Evolutionary conservation across 352 stramenopile genomes (phyloP), one percentile per base, ranked within the genome.

Genomic region (Halophytophthora polymorphica): DNA sequence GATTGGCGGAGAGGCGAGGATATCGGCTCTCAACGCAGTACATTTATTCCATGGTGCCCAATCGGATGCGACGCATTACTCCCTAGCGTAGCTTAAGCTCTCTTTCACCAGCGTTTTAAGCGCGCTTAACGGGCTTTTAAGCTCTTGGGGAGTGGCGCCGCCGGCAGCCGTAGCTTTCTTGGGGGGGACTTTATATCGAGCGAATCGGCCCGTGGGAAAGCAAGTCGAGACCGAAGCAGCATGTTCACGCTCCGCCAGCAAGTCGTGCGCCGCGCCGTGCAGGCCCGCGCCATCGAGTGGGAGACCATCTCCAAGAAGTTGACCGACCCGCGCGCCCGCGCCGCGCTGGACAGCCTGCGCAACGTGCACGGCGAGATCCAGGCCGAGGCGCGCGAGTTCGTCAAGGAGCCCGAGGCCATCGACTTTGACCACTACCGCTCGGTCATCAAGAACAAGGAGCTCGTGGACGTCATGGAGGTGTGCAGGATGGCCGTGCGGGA

Each of bases 401-500:
- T 90, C 25, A 83, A 87, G 58, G 83, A 90, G 62, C 83, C 83
- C 7, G 77, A 93, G 58, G 61, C 80, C 29, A 93, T 93, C 53
- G 81, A 90, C 77, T 93, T 93, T 60, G 79, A 84, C 40, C 81
- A 93, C 73, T 93, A 93, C 70, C 81, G 79, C 61, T 86, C 77
- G 53, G 62, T 93, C 38, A 80, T 90, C 62, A 90, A 90, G 77
- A 90, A 93, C 78, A 93, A 93, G 73, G 80, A 90, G 40, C 76
- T 93, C 34, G 83, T 93, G 47, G 78, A 93, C 61, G 77, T 73
- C 34, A 76, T 93, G 56, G 83, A 92, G 71, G 58, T n/a, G n/a
- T n/a, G n/a, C n/a, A n/a, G n/a, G n/a, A n/a, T n/a, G n/a, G n/a
- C n/a, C n/a, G n/a, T n/a, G n/a, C n/a, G n/a, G n/a, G n/a, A n/a